Evolutionary conservation across 2,329 filamentous ascomycete genomes (phyloP).

Genomic region (Thielaviopsis musarum): DNA sequence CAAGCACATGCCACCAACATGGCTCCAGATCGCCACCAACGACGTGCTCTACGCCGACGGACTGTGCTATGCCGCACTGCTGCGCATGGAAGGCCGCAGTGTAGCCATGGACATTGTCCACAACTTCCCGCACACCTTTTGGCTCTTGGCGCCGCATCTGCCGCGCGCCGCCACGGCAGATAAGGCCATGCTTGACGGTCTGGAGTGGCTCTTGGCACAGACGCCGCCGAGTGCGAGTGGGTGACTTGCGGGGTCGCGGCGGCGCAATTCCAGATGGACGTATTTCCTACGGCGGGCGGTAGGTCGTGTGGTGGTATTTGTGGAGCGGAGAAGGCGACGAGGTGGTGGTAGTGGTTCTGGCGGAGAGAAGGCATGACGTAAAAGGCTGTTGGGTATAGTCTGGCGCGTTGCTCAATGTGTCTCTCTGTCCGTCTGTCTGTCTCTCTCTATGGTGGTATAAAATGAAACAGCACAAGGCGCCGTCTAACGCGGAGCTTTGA

Average conservation of each 20-base stretch:
- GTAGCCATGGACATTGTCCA: slow-evolving; percentile 26
- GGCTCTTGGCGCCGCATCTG: slow-evolving; percentile 29
- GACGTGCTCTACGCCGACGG: slow-evolving; percentile 35
- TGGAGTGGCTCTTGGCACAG: slow-evolving; percentile 22
- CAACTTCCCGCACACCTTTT: slow-evolving; percentile 36
- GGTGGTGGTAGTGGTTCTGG: no score
- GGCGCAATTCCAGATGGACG: background rate
- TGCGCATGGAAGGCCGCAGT: slow-evolving; percentile 23
- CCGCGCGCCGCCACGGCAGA: slow-evolving; percentile 26
- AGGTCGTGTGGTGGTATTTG: background rate
- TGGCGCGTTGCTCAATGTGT: no score
- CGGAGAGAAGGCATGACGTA: background rate
- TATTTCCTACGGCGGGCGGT: background rate
- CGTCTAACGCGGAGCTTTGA: no score
- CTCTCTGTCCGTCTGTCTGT: no score
- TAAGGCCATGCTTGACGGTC: slow-evolving; percentile 23
- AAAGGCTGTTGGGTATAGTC: no score
- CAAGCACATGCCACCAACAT: slow-evolving; percentile 23
- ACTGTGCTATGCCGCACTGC: slow-evolving; percentile 28
- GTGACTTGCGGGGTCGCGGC: background rate
- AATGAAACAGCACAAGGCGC: no score
- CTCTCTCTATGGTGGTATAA: no score
- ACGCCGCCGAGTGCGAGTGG: background rate
- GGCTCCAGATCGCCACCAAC: slow-evolving; percentile 33
- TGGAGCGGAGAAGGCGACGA: background rate